These are phyloP conservation scores for Pyracantha coccinea DNA, from an alignment of 331 rosid genomes.

Conservation along the genomic window DNA sequence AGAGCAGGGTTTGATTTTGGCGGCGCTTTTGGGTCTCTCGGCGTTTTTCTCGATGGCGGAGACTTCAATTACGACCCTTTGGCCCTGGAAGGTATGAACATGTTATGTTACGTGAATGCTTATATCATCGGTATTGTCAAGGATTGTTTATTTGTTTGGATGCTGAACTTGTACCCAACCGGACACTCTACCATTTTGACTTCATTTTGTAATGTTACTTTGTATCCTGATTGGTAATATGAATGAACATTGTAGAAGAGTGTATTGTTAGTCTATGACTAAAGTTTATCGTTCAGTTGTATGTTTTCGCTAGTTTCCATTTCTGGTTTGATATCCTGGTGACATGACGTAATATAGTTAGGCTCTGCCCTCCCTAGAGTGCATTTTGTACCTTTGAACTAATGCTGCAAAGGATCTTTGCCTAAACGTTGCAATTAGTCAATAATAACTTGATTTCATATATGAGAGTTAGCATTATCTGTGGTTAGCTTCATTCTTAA, in stretches of 20 bases:
- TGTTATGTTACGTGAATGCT: neutral
- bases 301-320: neutral
- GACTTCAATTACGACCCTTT: constrained; percentile 94
- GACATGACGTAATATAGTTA: neutral
- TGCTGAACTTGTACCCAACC: neutral
- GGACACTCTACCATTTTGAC: neutral
- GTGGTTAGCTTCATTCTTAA: neutral
- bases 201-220: neutral
- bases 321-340: neutral
- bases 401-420: neutral
- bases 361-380: neutral
- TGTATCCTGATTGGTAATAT: neutral
- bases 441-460: neutral
- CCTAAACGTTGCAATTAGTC: neutral
- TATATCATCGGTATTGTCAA: neutral
- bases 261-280: neutral
- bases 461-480: neutral
- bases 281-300: neutral
- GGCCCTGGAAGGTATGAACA: constrained; percentile 95
- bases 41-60: constrained; percentile 98
- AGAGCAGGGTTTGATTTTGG: constrained; percentile 88
- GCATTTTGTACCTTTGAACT: neutral
- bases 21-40: constrained; percentile 81
- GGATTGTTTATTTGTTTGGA: neutral
- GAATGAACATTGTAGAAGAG: neutral